phyloP scores from a whole-genome alignment of 805 yeast genomes.

The Nakazawaea ishiwadae region DNA sequence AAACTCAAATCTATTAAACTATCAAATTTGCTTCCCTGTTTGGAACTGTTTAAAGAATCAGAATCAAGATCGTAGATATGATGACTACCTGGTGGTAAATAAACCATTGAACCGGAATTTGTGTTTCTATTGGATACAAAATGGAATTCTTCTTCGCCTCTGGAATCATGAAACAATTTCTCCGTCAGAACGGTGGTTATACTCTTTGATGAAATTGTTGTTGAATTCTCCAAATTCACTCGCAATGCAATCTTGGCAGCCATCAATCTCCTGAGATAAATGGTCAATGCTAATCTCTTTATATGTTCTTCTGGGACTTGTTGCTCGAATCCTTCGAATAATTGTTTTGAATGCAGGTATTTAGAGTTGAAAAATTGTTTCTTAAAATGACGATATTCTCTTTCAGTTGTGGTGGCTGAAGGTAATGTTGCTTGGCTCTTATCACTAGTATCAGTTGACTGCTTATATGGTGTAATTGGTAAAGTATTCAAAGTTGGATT shows the following conservation, averaged over 20 bases:
- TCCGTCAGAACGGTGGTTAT: not conserved
- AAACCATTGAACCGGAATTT: not conserved
- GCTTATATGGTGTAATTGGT: too few relatives aligned
- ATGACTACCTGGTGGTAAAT: not conserved
- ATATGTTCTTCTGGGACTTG: slow-evolving; percentile 15
- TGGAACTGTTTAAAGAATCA: not conserved
- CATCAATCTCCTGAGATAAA: slow-evolving; percentile 26
- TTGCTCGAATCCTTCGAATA: slow-evolving; percentile 19
- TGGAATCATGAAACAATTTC: too few relatives aligned
- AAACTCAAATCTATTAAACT: slow-evolving; percentile 3
- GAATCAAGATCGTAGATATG: not conserved
- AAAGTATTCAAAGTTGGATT: slow-evolving; percentile 12
- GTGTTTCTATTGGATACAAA: too few relatives aligned
- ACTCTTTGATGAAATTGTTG: not conserved
- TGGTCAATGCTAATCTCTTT: slow-evolving; percentile 23
- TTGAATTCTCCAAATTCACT: slow-evolving; percentile 18
- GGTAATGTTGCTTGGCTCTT: slow-evolving; percentile 3
- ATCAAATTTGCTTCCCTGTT: not conserved
- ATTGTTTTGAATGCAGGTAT: too few relatives aligned
- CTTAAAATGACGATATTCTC: slow-evolving; percentile 19
- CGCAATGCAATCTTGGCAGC: slow-evolving; percentile 25
- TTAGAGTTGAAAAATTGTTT: slow-evolving; percentile 15
- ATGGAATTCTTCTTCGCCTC: too few relatives aligned
- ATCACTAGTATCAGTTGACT: too few relatives aligned
- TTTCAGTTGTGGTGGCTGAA: too few relatives aligned